Conservation (phyloP, 2,329 filamentous ascomycete species). For the Botrytis fabae region DNA sequence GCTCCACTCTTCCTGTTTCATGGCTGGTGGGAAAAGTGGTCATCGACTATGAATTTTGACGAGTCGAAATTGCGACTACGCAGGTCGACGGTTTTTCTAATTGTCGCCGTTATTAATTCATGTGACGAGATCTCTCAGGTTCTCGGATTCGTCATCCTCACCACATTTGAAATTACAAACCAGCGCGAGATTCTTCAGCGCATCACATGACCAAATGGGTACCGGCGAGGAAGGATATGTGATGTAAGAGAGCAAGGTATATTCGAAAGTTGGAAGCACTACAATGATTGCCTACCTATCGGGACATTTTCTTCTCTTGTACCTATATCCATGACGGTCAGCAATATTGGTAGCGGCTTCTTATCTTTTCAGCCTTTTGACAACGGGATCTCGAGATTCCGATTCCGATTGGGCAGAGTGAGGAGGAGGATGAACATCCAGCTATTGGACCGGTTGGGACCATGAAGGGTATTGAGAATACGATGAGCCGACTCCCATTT, state of each 20-base stretch:
- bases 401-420: conserved; percentile 6
- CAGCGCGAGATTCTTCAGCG: not conserved
- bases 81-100: not conserved
- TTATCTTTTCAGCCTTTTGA: conserved; percentile 7
- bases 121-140: not conserved
- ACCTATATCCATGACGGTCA: not conserved
- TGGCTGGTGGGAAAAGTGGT: not conserved
- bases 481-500: not conserved
- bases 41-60: not conserved
- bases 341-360: not conserved
- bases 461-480: not conserved
- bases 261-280: not conserved
- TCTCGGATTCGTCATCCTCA: not conserved
- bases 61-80: not conserved
- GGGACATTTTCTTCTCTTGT: not conserved
- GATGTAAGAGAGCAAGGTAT: conserved; percentile 4
- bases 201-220: conserved; percentile 8
- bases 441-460: not conserved
- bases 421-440: not conserved
- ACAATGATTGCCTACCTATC: not conserved
- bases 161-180: not conserved
- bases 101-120: not conserved
- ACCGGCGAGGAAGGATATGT: not conserved
- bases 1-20: not conserved
- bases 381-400: not conserved